Percentiles rank a stretch among this genome's conserved stretches.
phyloP scores from a whole-genome alignment of 176 grass and related monocot genomes.

The Triticum dicoccoides region DNA sequence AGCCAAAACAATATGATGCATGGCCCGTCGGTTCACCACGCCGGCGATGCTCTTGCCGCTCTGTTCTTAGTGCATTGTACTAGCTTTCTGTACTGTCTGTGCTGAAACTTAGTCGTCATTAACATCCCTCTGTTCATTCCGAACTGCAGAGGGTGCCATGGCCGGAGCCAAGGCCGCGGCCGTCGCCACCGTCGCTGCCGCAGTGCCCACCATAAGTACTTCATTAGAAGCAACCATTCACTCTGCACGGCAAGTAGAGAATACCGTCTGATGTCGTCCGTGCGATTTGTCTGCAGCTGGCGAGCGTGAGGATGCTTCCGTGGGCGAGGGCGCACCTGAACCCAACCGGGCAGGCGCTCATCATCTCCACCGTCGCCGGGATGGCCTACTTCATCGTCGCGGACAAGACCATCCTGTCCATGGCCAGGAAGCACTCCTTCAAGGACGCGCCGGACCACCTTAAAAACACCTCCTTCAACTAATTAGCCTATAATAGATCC shows the following conservation, averaged over 20 bases:
- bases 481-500: too few species aligned
- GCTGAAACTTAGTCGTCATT: too few species aligned
- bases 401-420: constrained; percentile 66
- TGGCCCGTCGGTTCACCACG: too few species aligned
- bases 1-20: not conserved
- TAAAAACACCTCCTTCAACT: constrained; percentile 41
- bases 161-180: constrained; percentile 63
- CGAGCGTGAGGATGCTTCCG: constrained; percentile 70
- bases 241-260: too few species aligned
- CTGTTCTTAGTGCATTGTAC: too few species aligned
- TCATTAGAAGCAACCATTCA: too few species aligned
- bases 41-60: too few species aligned
- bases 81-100: too few species aligned
- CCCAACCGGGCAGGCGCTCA: constrained; percentile 60
- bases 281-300: constrained; percentile 25
- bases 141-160: constrained; percentile 47
- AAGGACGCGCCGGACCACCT: constrained; percentile 26
- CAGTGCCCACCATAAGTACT: constrained; percentile 52
- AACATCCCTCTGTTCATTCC: too few species aligned
- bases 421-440: constrained; percentile 62
- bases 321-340: constrained; percentile 73
- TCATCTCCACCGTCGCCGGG: constrained; percentile 65
- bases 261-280: too few species aligned
- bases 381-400: constrained; percentile 71
- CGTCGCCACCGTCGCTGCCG: constrained; percentile 54